Conservation (phyloP, 495 filamentous ascomycete species). For the Xylaria acuta region DNA sequence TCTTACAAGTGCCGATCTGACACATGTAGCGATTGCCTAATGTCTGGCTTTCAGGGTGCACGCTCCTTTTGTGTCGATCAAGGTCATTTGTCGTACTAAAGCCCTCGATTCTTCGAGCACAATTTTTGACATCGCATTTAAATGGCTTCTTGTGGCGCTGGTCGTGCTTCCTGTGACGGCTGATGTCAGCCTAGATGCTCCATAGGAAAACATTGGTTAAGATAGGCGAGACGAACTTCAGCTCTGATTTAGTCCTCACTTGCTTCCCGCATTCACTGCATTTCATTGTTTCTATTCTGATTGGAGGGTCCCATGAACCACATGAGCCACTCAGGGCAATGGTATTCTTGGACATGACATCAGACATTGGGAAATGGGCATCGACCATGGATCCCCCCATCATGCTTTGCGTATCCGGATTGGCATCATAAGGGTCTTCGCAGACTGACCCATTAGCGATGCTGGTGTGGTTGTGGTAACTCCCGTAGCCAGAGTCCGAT, state of each 20-base stretch:
- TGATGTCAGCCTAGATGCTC: not conserved
- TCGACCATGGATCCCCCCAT: slow-evolving; percentile 38
- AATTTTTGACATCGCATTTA: slow-evolving; percentile 67
- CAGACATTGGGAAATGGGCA: not conserved
- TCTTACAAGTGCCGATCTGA: slow-evolving; percentile 65
- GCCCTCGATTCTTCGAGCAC: slow-evolving; percentile 63
- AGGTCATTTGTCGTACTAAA: slow-evolving; percentile 87
- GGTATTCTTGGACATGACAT: not conserved
- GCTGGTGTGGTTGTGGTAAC: slow-evolving; percentile 44
- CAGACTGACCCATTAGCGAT: slow-evolving; percentile 57
- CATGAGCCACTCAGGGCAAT: slow-evolving; percentile 2
- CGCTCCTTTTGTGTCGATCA: slow-evolving; percentile 72
- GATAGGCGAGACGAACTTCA: slow-evolving; percentile 47
- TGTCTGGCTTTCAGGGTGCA: slow-evolving; percentile 60
- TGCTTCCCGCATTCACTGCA: slow-evolving; percentile 45
- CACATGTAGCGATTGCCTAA: slow-evolving; percentile 71
- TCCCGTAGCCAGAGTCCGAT: slow-evolving; percentile 72
- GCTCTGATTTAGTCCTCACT: slow-evolving; percentile 58
- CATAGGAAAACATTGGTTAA: not conserved
- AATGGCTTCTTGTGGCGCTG: slow-evolving; percentile 77
- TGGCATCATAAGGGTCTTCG: slow-evolving; percentile 45
- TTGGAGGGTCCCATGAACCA: slow-evolving; percentile 28
- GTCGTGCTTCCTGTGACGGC: slow-evolving; percentile 72
- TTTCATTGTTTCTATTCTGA: slow-evolving; percentile 25
- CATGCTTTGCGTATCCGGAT: slow-evolving; percentile 47